Conservation (phyloP, 1,284 basidiomycete genomes). For the Violaceomyces palustris region DNA sequence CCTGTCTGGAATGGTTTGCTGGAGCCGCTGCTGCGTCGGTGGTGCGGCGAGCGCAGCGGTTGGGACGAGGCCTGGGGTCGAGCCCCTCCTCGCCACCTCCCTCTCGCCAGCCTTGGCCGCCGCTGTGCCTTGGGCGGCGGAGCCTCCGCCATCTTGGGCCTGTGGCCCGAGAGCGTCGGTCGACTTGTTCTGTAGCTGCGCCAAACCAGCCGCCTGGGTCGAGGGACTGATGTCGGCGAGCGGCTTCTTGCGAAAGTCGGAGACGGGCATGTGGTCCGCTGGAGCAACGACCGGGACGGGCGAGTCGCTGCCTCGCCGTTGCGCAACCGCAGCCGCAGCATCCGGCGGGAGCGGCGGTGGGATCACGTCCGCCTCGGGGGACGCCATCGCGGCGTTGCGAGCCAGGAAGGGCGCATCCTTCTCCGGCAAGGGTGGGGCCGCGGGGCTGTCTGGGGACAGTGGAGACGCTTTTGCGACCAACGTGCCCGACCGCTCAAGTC, state of each 20-base stretch:
- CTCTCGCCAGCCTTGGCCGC: too few species aligned
- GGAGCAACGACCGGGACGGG: conserved; percentile 8
- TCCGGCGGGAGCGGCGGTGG: conserved; percentile 31
- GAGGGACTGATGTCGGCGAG: conserved; percentile 29
- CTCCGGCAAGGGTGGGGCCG: too few species aligned
- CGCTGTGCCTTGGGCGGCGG: conserved; percentile 8
- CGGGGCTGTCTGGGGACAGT: too few species aligned
- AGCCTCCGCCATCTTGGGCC: conserved; percentile 1
- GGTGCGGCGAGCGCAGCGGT: conserved; percentile 22
- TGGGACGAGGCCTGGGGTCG: conserved; percentile 20
- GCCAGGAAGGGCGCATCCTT: too few species aligned
- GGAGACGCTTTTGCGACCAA: too few species aligned
- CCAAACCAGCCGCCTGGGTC: conserved; percentile 22
- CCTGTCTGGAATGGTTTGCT: conserved; percentile 2
- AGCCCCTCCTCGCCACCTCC: too few species aligned
- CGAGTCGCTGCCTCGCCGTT: neutral
- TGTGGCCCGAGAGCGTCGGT: conserved; percentile 1
- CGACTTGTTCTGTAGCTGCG: conserved; percentile 10
- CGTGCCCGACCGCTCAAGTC: too few species aligned
- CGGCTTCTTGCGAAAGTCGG: conserved; percentile 37
- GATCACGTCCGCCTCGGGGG: too few species aligned
- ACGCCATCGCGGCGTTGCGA: too few species aligned
- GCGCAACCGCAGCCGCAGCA: conserved; percentile 3
- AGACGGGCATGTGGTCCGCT: conserved; percentile 28
- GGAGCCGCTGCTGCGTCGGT: neutral